These are phyloP conservation scores for Colletotrichum musicola DNA, from an alignment of 2,329 filamentous ascomycete species.

Conservation along the genomic window DNA sequence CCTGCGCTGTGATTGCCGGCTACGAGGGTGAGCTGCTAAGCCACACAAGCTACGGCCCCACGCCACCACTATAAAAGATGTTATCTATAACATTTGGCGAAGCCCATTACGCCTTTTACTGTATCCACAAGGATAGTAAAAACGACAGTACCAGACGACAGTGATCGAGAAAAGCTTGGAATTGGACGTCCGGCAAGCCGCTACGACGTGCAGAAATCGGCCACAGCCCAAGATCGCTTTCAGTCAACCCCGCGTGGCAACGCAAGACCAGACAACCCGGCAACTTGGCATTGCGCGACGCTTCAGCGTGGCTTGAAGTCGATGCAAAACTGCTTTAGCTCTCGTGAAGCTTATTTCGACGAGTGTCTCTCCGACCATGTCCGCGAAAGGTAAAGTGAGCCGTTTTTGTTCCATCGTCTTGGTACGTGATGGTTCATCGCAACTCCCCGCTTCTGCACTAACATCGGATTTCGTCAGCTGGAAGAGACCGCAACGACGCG, in stretches of 20 bases:
- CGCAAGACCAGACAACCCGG: background rate
- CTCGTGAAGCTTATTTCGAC: background rate
- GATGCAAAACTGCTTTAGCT: background rate
- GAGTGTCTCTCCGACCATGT: slow-evolving; percentile 52
- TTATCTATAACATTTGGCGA: no score
- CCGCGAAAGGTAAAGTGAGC: slow-evolving; percentile 57
- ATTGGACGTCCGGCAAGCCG: no score
- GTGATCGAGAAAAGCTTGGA: no score
- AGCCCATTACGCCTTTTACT: no score
- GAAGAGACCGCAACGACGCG: slow-evolving; percentile 67
- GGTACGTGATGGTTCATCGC: slow-evolving; percentile 53
- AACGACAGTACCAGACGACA: no score
- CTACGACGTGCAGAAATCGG: background rate
- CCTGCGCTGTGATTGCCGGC: no score
- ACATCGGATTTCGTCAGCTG: slow-evolving; percentile 59
- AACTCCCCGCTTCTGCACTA: background rate
- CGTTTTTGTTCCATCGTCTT: slow-evolving; percentile 67
- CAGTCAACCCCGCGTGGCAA: background rate
- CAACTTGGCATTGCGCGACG: background rate
- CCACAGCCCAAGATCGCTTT: background rate
- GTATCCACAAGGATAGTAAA: no score
- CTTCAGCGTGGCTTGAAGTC: background rate
- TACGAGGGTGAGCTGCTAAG: no score
- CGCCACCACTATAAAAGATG: no score
- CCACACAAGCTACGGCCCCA: no score